Evolutionary conservation across 805 yeast species (phyloP).

Genomic region (Saccharomyces eubayanus): DNA sequence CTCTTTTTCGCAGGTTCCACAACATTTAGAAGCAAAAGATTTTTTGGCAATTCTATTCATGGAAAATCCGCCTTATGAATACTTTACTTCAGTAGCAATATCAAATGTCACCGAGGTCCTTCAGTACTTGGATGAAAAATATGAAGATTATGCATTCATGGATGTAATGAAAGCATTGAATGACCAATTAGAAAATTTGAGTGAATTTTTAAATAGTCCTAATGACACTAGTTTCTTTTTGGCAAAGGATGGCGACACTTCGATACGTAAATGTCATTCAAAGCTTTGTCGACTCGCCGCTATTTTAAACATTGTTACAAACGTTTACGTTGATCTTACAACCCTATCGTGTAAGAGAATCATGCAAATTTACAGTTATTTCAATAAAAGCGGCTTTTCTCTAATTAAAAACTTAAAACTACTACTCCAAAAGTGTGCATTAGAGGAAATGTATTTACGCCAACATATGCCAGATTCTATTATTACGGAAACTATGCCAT

Average conservation of each 20-base stretch:
- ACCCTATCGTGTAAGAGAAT: conserved; percentile 41
- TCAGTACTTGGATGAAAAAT: conserved; percentile 48
- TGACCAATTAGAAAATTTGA: conserved; percentile 25
- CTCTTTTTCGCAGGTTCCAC: conserved; percentile 36
- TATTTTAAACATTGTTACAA: conserved; percentile 44
- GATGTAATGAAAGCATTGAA: conserved; percentile 30
- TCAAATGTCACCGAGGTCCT: conserved; percentile 46
- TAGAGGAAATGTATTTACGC: conserved; percentile 52
- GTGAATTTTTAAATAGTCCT: conserved; percentile 20
- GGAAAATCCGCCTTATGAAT: conserved; percentile 54
- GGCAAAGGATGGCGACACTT: conserved; percentile 10
- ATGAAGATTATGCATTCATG: conserved; percentile 40
- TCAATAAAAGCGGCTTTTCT: conserved; percentile 31
- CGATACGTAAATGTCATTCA: conserved; percentile 12
- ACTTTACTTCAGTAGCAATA: conserved; percentile 45
- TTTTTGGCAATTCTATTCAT: conserved; percentile 44
- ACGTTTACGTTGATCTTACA: conserved; percentile 47
- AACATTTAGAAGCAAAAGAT: conserved; percentile 33
- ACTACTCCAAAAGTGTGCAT: conserved; percentile 42
- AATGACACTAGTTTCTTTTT: conserved; percentile 24
- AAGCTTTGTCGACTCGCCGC: conserved; percentile 33
- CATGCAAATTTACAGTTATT: conserved; percentile 20
- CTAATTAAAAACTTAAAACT: conserved; percentile 36
- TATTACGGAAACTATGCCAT: conserved; percentile 31
- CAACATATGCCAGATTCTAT: conserved; percentile 43